Evolutionary conservation across 208 protist species (phyloP), one percentile per base, ranked within the genome.

Genomic region (Vickermania ingenoplastis): DNA sequence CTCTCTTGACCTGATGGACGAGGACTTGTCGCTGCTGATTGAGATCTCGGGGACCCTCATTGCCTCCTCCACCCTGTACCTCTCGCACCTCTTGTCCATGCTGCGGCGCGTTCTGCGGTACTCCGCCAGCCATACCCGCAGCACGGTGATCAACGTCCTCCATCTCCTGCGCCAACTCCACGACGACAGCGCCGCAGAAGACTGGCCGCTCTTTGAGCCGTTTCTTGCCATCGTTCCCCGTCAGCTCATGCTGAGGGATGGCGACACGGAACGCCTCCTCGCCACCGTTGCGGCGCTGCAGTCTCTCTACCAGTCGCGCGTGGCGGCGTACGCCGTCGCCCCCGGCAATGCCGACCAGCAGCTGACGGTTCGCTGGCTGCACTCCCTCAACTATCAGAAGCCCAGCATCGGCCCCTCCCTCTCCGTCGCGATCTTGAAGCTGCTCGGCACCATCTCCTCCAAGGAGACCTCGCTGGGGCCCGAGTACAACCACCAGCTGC

Each of bases 391-490:
- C 14, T 87, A 83, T 63, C 81, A 83, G 31, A 89, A 86, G 53
- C 85, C 85, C 1, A 80, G 78, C 1, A 77, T 89, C 31, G 71
- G 73, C 31, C 68, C 78, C 17, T 78, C 83, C 49, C 69, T 86
- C 25, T 84, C 85, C 5, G 61, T 92, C 26, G 81, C 77, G 27
- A 74, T 89, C 24, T 60, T 92, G 53, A 75, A 83, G 36, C 73
- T 92, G 17, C 73, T 92, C 7, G 79, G 81, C 29, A 92, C 81
- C 14, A 87, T 92, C 69, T 82, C 77, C 66, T 78, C 75, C 60
- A 87, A 88, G 25, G 76, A 85, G 62, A 72, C 81, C n/a, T 27
- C 59, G 63, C 63, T 74, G 24, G 36, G 7, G 36, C 26, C 61
- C 5, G 67, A 75, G 30, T 59, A 67, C 45, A 57, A 54, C 11